Percentiles rank a stretch among this genome's conserved stretches.
These are phyloP conservation scores for Gracilaria caudata DNA, from an alignment of 23 red algal genomes.

Conservation along the genomic window DNA sequence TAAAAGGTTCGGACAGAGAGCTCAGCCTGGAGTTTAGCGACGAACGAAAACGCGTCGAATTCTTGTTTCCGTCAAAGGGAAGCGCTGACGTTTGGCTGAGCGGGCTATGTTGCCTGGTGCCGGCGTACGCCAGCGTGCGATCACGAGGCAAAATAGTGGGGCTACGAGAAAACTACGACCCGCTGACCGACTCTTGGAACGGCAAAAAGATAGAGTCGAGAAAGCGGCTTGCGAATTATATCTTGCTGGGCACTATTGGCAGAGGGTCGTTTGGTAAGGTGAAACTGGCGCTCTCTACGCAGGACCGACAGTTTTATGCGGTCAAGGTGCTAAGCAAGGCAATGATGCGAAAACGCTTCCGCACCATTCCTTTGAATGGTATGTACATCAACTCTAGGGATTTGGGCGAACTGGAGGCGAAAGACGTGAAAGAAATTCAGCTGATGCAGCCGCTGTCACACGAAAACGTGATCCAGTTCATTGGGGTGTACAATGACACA, in stretches of 20 bases:
- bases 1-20: slow-evolving; percentile 57
- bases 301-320: slow-evolving; percentile 62
- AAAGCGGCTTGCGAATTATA: slow-evolving; percentile 45
- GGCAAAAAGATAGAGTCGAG: slow-evolving; percentile 44
- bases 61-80: slow-evolving; percentile 49
- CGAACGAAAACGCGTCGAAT: slow-evolving; percentile 25
- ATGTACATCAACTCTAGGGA: slow-evolving; percentile 14
- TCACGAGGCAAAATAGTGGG: slow-evolving; percentile 15
- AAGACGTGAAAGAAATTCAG: slow-evolving; percentile 80
- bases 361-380: slow-evolving; percentile 28
- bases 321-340: slow-evolving; percentile 83
- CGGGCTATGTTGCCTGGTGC: slow-evolving; percentile 67
- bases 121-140: slow-evolving; percentile 36
- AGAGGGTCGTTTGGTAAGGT: slow-evolving; percentile 83
- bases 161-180: slow-evolving; percentile 54
- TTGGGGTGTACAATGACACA: slow-evolving; percentile 73
- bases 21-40: slow-evolving; percentile 48
- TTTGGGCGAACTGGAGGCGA: background rate
- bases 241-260: slow-evolving; percentile 80
- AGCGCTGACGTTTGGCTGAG: slow-evolving; percentile 58
- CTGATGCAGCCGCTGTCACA: slow-evolving; percentile 75
- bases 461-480: slow-evolving; percentile 73
- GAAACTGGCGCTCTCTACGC: slow-evolving; percentile 58
- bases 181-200: slow-evolving; percentile 63
- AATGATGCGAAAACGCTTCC: slow-evolving; percentile 55